Evolutionary conservation across 768 basidiomycete species (phyloP).

Genomic region (Kwoniella bestiolae): DNA sequence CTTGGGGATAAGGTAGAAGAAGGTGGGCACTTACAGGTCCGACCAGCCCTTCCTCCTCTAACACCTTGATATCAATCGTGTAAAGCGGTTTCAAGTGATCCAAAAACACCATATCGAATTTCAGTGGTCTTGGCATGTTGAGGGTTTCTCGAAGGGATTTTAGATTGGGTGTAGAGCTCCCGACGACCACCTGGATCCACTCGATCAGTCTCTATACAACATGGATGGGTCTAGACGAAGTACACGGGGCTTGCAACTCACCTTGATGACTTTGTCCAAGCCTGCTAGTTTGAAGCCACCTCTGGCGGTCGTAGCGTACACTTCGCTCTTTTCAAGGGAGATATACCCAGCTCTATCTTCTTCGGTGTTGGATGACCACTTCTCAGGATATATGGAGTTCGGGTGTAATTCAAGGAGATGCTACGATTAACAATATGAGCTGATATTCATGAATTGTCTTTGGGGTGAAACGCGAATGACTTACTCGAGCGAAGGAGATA

Average conservation of each 20-base stretch:
- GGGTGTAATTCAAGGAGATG: slow-evolving; percentile 44
- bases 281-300: slow-evolving; percentile 50
- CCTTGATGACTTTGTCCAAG: slow-evolving; percentile 48
- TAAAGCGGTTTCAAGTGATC: slow-evolving; percentile 56
- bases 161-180: slow-evolving; percentile 45
- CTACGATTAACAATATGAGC: slow-evolving; percentile 23
- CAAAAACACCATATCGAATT: slow-evolving; percentile 56
- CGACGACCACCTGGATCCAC: slow-evolving; percentile 52
- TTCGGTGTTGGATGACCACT: slow-evolving; percentile 37
- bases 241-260: no score
- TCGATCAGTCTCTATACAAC: no score
- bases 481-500: slow-evolving; percentile 51
- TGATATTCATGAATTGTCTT: no score
- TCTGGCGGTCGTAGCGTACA: slow-evolving; percentile 49
- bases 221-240: no score
- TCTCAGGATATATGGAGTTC: slow-evolving; percentile 35
- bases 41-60: slow-evolving; percentile 54
- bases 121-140: slow-evolving; percentile 39
- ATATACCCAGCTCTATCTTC: slow-evolving; percentile 52
- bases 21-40: slow-evolving; percentile 42
- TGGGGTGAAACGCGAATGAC: no score
- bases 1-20: background rate
- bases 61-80: slow-evolving; percentile 52
- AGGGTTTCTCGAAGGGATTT: slow-evolving; percentile 45
- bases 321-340: slow-evolving; percentile 51